Base-by-base conservation (phyloP, 1,284 basidiomycete genomes). In the Vanrija sp. region DNA sequence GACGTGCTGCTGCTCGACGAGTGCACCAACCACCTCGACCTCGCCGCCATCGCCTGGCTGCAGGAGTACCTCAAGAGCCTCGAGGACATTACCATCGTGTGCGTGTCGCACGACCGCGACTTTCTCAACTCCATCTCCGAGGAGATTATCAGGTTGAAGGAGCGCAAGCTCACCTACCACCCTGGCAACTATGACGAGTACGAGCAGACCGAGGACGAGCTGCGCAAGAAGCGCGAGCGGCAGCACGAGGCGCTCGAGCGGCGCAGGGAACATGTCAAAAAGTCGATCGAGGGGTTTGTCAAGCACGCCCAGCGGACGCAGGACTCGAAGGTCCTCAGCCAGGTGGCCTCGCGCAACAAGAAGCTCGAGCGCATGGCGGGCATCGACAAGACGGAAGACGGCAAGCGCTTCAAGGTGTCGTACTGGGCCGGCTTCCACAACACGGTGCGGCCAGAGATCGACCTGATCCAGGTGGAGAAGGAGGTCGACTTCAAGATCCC, bases 21-120 rank as follows among this genome's bases (percentile, higher is more conserved):
- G 58, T 76, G 77, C 3, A 74, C 75, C 38, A 80, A 80, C 60
- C 80, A 78, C 62, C 64, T 79, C 50, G 75, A 77, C 54, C 64
- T 77, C 19, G 67, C 71, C 23, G 67, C 75, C 0, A 66, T 76
- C 2, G 69, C 79, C 19, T 79, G 76, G 71, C 75, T 80, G 3
- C 81, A 87, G 64, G 71, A 77, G 3, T 83, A 84, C 62, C 78
- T 88, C 20, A 62, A 47, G 1, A 56, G 77, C 1, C 69, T 73
- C 16, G 71, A 78, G 22, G 51, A 68, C 74, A 41, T 71, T 69
- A 25, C 85, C 0, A 73, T 88, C 10, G 78, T 88, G 24, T 75
- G 79, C 50, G 76, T 85, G 22, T 84, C 85, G 0, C 87, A 89
- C 68, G 87, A 89, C 65, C 83, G 83, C 45, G 81, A 81, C 25